A percentile compares a stretch with the other conserved stretches of the same genome.
These are phyloP conservation scores for Ochetophila trinervis DNA, from an alignment of 306 rosid species.

Conservation along the genomic window DNA sequence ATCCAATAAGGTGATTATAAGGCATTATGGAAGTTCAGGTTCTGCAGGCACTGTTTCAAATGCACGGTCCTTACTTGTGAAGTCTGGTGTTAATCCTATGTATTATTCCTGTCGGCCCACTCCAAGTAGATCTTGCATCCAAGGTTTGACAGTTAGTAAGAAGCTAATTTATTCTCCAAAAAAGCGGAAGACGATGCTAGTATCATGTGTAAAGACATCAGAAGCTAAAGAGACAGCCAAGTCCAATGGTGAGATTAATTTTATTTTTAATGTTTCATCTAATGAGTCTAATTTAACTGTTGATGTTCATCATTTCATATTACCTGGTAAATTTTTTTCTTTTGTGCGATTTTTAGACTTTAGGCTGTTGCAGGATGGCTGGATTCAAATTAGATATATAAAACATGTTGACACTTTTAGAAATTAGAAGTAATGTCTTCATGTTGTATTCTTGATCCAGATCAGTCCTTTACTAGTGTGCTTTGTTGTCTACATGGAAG, in stretches of 20 bases:
- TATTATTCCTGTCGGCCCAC: constrained; percentile 36
- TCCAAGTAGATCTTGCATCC: constrained; percentile 35
- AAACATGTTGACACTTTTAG: neutral
- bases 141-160: constrained; percentile 39
- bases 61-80: constrained; percentile 50
- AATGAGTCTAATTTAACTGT: neutral
- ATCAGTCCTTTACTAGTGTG: neutral
- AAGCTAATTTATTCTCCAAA: constrained; percentile 36
- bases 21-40: constrained; percentile 43
- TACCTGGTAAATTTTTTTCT: neutral
- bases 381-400: neutral
- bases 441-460: neutral
- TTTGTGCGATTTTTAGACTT: neutral
- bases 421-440: neutral
- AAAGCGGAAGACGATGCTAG: constrained; percentile 42
- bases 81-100: constrained; percentile 44
- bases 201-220: constrained; percentile 58
- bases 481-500: too few species aligned
- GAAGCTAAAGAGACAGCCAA: constrained; percentile 49
- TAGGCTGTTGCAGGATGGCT: neutral
- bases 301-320: neutral
- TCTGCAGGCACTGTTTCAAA: constrained; percentile 49
- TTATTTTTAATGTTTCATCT: neutral
- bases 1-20: constrained; percentile 16
- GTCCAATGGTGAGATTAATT: constrained; percentile 53